These are phyloP conservation scores for Colletotrichum euphorbiae DNA, from an alignment of 2,329 filamentous ascomycete species.

Conservation along the genomic window DNA sequence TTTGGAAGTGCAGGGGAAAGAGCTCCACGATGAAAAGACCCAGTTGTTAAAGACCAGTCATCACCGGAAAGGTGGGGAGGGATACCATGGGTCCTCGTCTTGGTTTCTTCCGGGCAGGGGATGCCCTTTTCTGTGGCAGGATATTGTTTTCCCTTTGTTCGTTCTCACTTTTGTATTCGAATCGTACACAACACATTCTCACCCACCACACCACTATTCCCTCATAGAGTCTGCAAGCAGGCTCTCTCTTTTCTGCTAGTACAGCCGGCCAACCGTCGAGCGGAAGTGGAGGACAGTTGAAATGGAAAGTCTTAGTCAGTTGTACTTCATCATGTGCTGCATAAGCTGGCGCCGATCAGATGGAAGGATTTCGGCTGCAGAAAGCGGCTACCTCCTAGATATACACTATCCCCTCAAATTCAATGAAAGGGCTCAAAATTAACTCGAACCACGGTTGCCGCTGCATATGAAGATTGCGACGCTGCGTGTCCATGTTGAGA, in stretches of 20 bases:
- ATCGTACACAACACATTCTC: constrained; percentile 38
- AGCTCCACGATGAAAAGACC: constrained; percentile 26
- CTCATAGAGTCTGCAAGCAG: constrained; percentile 36
- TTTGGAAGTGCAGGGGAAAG: constrained; percentile 6
- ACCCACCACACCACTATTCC: constrained; percentile 14
- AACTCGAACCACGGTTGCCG: neutral
- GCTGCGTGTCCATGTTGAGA: neutral
- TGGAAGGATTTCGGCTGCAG: constrained; percentile 23
- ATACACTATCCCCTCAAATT: constrained; percentile 36
- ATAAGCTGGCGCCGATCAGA: constrained; percentile 33
- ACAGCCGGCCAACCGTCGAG: constrained; percentile 22
- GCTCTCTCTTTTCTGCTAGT: constrained; percentile 32
- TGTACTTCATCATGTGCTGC: constrained; percentile 34
- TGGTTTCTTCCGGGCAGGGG: constrained; percentile 29
- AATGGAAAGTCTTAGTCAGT: constrained; percentile 22
- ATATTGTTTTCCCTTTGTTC: constrained; percentile 41
- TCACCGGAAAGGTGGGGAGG: constrained; percentile 36
- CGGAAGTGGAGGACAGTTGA: constrained; percentile 13
- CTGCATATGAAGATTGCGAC: too few relatives aligned
- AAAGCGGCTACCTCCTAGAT: constrained; percentile 34
- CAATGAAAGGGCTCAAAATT: constrained; percentile 27
- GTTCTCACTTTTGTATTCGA: constrained; percentile 39
- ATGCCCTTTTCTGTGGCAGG: constrained; percentile 32
- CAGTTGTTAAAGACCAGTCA: constrained; percentile 26
- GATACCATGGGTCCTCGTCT: constrained; percentile 36